A percentile compares a stretch with the other conserved stretches of the same genome.
Evolutionary conservation across 2,329 filamentous ascomycete genomes (phyloP).

Genomic region (Apiospora malaysiana): DNA sequence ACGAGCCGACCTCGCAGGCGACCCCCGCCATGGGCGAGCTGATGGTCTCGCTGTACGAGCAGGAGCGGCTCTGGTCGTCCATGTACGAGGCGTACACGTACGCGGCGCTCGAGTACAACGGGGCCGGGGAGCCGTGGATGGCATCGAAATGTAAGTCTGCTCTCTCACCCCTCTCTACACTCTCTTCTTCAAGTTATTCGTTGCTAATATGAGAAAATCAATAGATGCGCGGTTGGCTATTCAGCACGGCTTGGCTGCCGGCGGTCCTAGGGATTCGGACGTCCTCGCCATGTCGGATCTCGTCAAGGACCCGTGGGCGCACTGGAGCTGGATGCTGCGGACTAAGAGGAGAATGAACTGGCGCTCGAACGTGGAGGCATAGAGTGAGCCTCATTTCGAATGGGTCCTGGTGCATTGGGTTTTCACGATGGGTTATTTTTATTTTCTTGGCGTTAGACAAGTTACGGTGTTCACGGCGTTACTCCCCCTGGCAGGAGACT

Average conservation of each 20-base stretch:
- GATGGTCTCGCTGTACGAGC: constrained; percentile 46
- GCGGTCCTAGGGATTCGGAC: constrained; percentile 38
- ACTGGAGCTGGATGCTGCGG: constrained; percentile 48
- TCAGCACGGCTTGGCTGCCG: constrained; percentile 42
- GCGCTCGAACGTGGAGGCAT: constrained; percentile 27
- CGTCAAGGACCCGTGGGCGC: constrained; percentile 42
- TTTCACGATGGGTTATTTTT: background rate
- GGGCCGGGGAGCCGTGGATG: constrained; percentile 45
- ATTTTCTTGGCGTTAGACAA: background rate
- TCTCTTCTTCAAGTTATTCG: background rate
- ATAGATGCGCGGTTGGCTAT: constrained; percentile 42
- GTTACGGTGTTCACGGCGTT: constrained; percentile 2
- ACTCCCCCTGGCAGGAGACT: background rate
- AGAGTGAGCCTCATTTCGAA: background rate
- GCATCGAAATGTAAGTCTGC: constrained; percentile 41
- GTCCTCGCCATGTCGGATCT: constrained; percentile 43
- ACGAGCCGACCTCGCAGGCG: constrained; percentile 36
- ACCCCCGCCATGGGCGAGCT: constrained; percentile 47
- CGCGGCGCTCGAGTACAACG: constrained; percentile 48
- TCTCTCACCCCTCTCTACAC: background rate
- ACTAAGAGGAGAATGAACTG: constrained; percentile 40
- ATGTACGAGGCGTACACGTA: constrained; percentile 44
- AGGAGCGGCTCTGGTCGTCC: constrained; percentile 45
- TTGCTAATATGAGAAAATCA: background rate
- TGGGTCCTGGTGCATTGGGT: background rate